Base-by-base conservation (phyloP, 75 land plant species). In the Isoetes taiwanensis region DNA sequence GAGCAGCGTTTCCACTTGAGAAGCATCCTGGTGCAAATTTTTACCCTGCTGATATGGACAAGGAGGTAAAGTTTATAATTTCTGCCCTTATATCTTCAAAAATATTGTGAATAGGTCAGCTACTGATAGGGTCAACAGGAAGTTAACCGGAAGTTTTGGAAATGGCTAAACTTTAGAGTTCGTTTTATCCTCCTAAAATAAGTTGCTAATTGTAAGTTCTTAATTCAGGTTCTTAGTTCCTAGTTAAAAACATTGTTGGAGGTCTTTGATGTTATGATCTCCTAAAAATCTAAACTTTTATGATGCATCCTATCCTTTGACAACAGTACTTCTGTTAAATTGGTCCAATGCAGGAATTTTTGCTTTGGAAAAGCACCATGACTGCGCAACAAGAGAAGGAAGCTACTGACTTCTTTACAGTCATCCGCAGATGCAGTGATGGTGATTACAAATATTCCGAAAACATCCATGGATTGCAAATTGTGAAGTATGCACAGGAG, bases 1-100 rank as follows among this genome's bases (percentile, higher is more conserved):
- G 52, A 72, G 73, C 75, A 34, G 83, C 95, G 40, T 91, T 91
- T 79, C 97, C 97, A 23, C 23, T 73, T 37, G 21, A 19, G 2
- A 87, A 91, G 63, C 80, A 85, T 2, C 70, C 82, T 46, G 89
- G 89, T 31, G 97, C 97, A 55, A 87, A 80, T 48, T 91, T 91
- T 58, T 91, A 91, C 50, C 97, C 97, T 64, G 76, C 76, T n/a
- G 97, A 87, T 52, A 87, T 91, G 89, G 89, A 87, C 55, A 67
- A 72, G 65, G 69, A 2, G 82, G 97, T 90, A 78, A 21, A 20
- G 28, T 21, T 2, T 46, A 19, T 56, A n/a, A n/a, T n/a, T n/a
- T n/a, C n/a, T n/a, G n/a, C n/a, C n/a, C n/a, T n/a, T n/a, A n/a
- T n/a, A n/a, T n/a, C n/a, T n/a, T n/a, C n/a, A n/a, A n/a, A n/a